phyloP scores from a whole-genome alignment of 129 eudicot genomes.

The Smallanthus sonchifolius region DNA sequence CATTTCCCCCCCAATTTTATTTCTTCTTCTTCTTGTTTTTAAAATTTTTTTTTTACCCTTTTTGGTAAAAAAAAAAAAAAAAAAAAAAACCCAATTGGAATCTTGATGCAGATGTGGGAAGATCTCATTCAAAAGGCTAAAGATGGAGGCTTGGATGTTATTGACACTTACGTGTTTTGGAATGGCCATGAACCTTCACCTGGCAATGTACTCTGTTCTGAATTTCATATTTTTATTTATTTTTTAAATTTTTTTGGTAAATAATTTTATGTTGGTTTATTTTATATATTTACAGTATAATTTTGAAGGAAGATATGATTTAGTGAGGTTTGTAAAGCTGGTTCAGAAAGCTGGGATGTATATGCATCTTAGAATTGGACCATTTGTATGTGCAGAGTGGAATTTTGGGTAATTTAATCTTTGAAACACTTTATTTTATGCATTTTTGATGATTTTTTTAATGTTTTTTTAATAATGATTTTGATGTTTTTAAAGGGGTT shows the following conservation, averaged over 20 bases:
- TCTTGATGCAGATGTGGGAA: constrained; percentile 81
- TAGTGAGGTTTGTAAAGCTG: constrained; percentile 69
- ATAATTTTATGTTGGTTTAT: not conserved
- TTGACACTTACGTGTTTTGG: constrained; percentile 94
- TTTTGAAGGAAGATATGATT: constrained; percentile 81
- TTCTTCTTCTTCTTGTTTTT: no score
- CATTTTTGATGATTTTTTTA: not conserved
- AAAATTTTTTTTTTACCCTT: not conserved
- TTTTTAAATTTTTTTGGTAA: not conserved
- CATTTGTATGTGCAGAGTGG: constrained; percentile 98
- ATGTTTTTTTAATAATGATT: not conserved
- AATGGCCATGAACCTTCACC: constrained; percentile 90
- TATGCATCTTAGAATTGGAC: constrained; percentile 88
- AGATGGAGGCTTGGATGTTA: constrained; percentile 89
- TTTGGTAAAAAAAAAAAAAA: not conserved
- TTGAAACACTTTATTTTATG: not conserved
- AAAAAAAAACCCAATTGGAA: constrained; percentile 3
- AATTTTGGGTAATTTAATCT: constrained; percentile 67
- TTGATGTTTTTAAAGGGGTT: constrained; percentile 46
- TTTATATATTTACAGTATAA: constrained; percentile 49
- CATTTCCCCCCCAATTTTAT: not conserved
- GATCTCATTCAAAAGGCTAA: constrained; percentile 86
- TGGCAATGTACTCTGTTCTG: constrained; percentile 53
- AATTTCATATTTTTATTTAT: not conserved
- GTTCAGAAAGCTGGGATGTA: constrained; percentile 81